Conservation (phyloP, 2,329 filamentous ascomycete species). For the Penicillium concentricum region DNA sequence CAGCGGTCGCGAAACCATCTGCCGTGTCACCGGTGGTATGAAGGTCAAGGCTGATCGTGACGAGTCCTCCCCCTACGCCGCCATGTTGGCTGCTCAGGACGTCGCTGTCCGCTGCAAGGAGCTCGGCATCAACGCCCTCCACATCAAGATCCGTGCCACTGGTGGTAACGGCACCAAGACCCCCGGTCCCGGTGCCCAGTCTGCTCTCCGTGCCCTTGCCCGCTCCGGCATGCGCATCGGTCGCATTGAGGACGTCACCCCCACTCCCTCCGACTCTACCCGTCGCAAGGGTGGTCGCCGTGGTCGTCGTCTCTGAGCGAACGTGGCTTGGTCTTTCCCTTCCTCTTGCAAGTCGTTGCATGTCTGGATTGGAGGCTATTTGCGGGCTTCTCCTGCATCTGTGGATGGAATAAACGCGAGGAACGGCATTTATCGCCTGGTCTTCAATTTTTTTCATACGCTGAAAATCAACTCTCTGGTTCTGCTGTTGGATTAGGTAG, state of each 20-base stretch:
- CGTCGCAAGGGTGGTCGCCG: constrained; percentile 99
- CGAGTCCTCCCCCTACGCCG: constrained; percentile 99
- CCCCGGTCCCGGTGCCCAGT: constrained; percentile 97
- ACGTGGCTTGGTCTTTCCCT: constrained; percentile 34
- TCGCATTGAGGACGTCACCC: constrained; percentile 99
- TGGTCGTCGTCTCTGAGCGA: constrained; percentile 97
- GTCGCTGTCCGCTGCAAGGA: constrained; percentile 89
- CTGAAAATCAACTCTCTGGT: constrained; percentile 29
- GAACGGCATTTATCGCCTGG: constrained; percentile 54
- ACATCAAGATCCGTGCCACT: constrained; percentile 99
- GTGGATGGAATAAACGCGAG: constrained; percentile 54
- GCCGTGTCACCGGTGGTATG: constrained; percentile 99
- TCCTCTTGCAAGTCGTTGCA: constrained; percentile 28
- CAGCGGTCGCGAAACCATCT: constrained; percentile 99
- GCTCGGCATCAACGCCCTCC: constrained; percentile 87
- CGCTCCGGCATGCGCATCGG: constrained; percentile 99
- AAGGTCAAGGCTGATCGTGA: constrained; percentile 99
- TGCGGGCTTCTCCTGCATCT: constrained; percentile 37
- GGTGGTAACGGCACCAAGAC: constrained; percentile 99
- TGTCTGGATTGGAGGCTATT: constrained; percentile 36
- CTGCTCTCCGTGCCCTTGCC: constrained; percentile 95
- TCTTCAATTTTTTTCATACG: constrained; percentile 48
- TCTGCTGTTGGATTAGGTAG: constrained; percentile 24
- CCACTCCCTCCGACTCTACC: constrained; percentile 98
- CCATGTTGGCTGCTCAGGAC: constrained; percentile 99